Percentiles rank a stretch among this genome's conserved stretches.
Conservation (phyloP, 345 rosid species). For the Brassica napus region Da-Ae NC_063440.1:22389001-22389500, state of each 20-base stretch:
- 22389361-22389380: constrained; percentile 8
- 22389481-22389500: constrained; percentile 22
- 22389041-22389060: constrained; percentile 75
- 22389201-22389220: background rate
- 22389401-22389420: background rate
- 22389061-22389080: constrained; percentile 76
- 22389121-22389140: constrained; percentile 81
- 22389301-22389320: constrained; percentile 2
- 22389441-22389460: background rate
- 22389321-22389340: background rate
- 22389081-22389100: constrained; percentile 64
- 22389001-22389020: constrained; percentile 55
- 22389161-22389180: constrained; percentile 47
- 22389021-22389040: constrained; percentile 65
- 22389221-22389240: background rate
- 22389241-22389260: constrained; percentile 15
- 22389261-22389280: constrained; percentile 21
- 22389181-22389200: constrained; percentile 20
- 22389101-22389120: constrained; percentile 59
- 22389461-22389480: constrained; percentile 18
- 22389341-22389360: constrained; percentile 13
- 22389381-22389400: constrained; percentile 3
- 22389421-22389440: background rate
- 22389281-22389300: constrained; percentile 14
- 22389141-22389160: constrained; percentile 48